A percentile compares a stretch with the other conserved stretches of the same genome.
These are phyloP conservation scores for Byssothecium circinans DNA, from an alignment of 2,329 filamentous ascomycete species.

Conservation along the genomic window DNA sequence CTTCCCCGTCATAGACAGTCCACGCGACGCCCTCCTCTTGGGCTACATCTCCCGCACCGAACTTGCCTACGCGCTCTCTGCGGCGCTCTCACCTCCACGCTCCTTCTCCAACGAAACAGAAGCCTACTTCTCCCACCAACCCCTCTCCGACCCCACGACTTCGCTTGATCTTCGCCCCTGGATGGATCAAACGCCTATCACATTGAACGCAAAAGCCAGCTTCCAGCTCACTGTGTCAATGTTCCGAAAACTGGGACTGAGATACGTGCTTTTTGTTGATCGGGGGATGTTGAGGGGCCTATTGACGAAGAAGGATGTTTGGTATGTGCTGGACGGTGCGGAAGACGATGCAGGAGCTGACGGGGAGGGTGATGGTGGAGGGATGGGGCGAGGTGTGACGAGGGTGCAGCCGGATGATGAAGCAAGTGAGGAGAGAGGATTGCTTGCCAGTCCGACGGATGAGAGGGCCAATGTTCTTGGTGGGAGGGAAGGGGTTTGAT, in stretches of 20 bases:
- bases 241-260: constrained; percentile 90
- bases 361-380: constrained; percentile 16
- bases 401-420: constrained; percentile 40
- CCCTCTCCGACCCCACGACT: constrained; percentile 69
- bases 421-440: constrained; percentile 44
- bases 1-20: constrained; percentile 84
- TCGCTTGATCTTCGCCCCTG: constrained; percentile 89
- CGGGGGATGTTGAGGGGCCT: constrained; percentile 79
- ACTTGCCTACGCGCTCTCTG: constrained; percentile 75
- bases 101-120: constrained; percentile 71
- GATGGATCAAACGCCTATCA: constrained; percentile 99
- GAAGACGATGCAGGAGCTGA: constrained; percentile 43
- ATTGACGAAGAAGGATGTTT: constrained; percentile 96
- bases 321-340: constrained; percentile 78
- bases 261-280: constrained; percentile 87
- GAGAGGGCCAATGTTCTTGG: constrained; percentile 26
- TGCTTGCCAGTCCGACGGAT: constrained; percentile 34
- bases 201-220: constrained; percentile 72
- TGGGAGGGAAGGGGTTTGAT: constrained; percentile 6
- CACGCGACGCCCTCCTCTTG: constrained; percentile 74
- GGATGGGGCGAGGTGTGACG: constrained; percentile 31
- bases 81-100: constrained; percentile 59
- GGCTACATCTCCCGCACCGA: constrained; percentile 95
- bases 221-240: constrained; percentile 87
- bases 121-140: constrained; percentile 81